phyloP scores from a whole-genome alignment of 2,329 filamentous ascomycete species.

The Ascochyta pisi region DNA sequence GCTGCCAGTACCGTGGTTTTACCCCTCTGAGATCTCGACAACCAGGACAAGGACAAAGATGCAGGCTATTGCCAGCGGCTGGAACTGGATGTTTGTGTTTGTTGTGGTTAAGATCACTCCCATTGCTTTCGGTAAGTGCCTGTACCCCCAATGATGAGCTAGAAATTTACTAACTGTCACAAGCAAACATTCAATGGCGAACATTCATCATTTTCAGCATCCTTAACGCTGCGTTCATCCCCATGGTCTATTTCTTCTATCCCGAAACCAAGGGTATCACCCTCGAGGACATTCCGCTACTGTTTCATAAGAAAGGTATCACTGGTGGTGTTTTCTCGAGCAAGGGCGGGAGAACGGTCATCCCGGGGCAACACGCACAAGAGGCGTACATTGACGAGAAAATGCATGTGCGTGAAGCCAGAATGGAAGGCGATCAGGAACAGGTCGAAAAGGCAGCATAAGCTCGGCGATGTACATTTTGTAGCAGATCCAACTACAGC shows the following conservation, averaged over 20 bases:
- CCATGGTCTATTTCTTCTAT: constrained; percentile 34
- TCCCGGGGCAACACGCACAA: constrained; percentile 16
- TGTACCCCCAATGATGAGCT: not conserved
- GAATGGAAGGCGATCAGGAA: not conserved
- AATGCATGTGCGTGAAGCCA: not conserved
- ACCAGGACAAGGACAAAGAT: constrained; percentile 12
- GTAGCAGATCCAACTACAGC: no score
- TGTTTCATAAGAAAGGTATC: constrained; percentile 23
- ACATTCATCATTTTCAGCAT: constrained; percentile 43
- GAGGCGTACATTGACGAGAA: constrained; percentile 18
- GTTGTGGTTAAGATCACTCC: constrained; percentile 17
- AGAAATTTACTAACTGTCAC: not conserved
- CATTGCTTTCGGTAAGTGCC: constrained; percentile 49
- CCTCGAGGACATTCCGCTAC: constrained; percentile 61
- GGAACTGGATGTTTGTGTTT: constrained; percentile 13
- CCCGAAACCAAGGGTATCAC: constrained; percentile 60
- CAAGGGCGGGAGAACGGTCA: constrained; percentile 20
- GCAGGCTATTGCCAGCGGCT: not conserved
- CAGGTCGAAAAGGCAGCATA: not conserved
- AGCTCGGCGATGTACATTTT: not conserved
- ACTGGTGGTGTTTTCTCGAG: constrained; percentile 23
- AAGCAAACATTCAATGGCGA: constrained; percentile 53
- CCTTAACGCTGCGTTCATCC: constrained; percentile 17
- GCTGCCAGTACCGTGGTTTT: constrained; percentile 44
- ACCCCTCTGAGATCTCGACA: constrained; percentile 17